A percentile compares a stretch with the other conserved stretches of the same genome.
Evolutionary conservation across 192 early-diverging fungal species (phyloP).

Genomic region (Coemansia sp.): DNA sequence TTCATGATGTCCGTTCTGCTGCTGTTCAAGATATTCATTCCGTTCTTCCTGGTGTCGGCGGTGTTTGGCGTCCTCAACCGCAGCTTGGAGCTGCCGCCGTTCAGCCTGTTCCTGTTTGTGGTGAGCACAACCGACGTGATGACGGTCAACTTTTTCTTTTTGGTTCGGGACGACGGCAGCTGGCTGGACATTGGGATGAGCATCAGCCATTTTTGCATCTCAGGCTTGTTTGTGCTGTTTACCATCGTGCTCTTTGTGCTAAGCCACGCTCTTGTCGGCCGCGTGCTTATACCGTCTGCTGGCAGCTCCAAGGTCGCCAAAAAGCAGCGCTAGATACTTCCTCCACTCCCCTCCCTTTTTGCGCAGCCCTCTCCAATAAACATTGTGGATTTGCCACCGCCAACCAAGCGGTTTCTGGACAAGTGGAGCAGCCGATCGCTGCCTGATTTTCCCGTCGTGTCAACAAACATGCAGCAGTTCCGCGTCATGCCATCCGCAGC

Average conservation of each 20-base stretch:
- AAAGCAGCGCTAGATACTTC: slow-evolving; percentile 27
- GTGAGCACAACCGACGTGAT: slow-evolving; percentile 88
- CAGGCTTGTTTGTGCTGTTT: slow-evolving; percentile 90
- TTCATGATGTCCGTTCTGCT: slow-evolving; percentile 87
- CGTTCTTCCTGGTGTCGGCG: slow-evolving; percentile 90
- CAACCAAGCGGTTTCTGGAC: not conserved
- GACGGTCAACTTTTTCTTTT: slow-evolving; percentile 96
- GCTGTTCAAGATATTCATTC: slow-evolving; percentile 90
- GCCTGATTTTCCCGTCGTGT: not conserved
- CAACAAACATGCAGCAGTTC: too few relatives aligned
- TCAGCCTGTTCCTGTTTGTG: slow-evolving; percentile 86
- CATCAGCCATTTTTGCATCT: slow-evolving; percentile 95
- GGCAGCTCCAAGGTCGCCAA: slow-evolving; percentile 9
- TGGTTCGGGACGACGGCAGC: slow-evolving; percentile 87
- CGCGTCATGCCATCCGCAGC: too few relatives aligned
- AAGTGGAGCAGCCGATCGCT: not conserved
- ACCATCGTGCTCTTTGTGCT: slow-evolving; percentile 85
- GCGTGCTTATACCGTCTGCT: slow-evolving; percentile 43
- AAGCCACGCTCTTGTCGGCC: slow-evolving; percentile 64
- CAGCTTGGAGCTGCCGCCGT: slow-evolving; percentile 79
- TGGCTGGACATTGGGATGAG: slow-evolving; percentile 98
- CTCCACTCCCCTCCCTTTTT: not conserved
- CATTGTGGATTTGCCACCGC: not conserved
- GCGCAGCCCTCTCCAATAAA: not conserved
- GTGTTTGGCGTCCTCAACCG: slow-evolving; percentile 78